A percentile compares a stretch with the other conserved stretches of the same genome.
Evolutionary conservation across 805 yeast species (phyloP).

Genomic region (Metschnikowia amazonensis): DNA sequence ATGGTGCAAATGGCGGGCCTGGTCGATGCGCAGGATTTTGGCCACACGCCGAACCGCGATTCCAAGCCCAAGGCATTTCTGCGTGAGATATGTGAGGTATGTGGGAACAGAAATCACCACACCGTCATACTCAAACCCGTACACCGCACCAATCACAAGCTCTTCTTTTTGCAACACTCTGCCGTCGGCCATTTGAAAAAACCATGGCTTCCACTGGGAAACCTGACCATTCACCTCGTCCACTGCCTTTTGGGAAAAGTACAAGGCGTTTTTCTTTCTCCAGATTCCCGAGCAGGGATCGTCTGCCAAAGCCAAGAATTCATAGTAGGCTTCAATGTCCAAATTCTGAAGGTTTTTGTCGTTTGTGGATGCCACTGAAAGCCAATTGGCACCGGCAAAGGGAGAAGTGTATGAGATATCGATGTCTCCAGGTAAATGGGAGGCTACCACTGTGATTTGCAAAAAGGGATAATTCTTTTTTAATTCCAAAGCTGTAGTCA

Average conservation of each 20-base stretch:
- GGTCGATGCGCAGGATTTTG: constrained; percentile 39
- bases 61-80: constrained; percentile 44
- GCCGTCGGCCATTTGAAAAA: constrained; percentile 38
- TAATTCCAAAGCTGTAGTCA: constrained; percentile 33
- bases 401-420: constrained; percentile 57
- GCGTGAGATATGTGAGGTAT: constrained; percentile 51
- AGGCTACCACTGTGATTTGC: constrained; percentile 31
- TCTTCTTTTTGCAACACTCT: constrained; percentile 31
- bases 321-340: constrained; percentile 49
- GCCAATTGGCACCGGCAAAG: constrained; percentile 73
- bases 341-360: constrained; percentile 26
- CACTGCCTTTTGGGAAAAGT: constrained; percentile 12
- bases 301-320: constrained; percentile 43
- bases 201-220: constrained; percentile 42
- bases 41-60: constrained; percentile 43
- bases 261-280: constrained; percentile 14
- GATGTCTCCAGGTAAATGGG: constrained; percentile 53
- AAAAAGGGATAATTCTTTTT: constrained; percentile 15
- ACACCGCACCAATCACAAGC: constrained; percentile 37
- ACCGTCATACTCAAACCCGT: constrained; percentile 49
- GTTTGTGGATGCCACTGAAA: constrained; percentile 47
- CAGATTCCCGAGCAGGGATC: constrained; percentile 48
- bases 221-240: constrained; percentile 9
- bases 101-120: constrained; percentile 57
- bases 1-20: constrained; percentile 34